Percentiles rank a stretch among this genome's conserved stretches.
Evolutionary conservation across 331 rosid species (phyloP).

Genomic region (Rhamnella rubrinervis): DNA sequence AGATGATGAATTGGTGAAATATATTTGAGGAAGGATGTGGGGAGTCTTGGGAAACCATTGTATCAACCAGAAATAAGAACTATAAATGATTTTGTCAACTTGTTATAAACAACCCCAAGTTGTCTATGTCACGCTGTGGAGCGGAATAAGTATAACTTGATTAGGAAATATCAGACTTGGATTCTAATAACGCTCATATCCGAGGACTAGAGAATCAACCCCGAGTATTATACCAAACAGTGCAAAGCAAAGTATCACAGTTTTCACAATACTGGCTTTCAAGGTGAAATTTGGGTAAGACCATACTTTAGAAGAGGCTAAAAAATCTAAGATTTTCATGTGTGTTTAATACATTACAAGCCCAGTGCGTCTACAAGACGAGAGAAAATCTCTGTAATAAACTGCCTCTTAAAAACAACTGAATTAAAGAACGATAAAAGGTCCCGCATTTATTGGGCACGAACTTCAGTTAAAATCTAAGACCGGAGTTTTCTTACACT

Average conservation of each 20-base stretch:
- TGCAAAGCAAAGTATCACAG: slow-evolving; percentile 17
- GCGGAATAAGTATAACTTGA: slow-evolving; percentile 8
- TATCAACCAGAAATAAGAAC: slow-evolving; percentile 5
- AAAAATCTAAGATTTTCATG: not conserved
- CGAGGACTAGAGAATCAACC: slow-evolving; percentile 4
- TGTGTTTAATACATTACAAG: not conserved
- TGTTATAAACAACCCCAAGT: slow-evolving; percentile 15
- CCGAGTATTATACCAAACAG: slow-evolving; percentile 8
- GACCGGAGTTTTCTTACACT: slow-evolving; percentile 26
- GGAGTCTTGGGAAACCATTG: slow-evolving; percentile 41
- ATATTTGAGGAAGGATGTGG: slow-evolving; percentile 34
- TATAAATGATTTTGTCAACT: not conserved
- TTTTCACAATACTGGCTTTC: slow-evolving; percentile 16
- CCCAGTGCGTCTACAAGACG: slow-evolving; percentile 21
- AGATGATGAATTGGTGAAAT: slow-evolving; percentile 44
- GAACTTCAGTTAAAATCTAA: slow-evolving; percentile 42
- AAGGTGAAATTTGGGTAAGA: slow-evolving; percentile 25
- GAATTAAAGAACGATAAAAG: slow-evolving; percentile 4
- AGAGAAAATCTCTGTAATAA: slow-evolving; percentile 39
- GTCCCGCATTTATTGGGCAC: slow-evolving; percentile 15
- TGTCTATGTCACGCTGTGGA: slow-evolving; percentile 14
- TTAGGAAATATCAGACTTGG: not conserved
- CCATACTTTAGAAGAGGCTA: slow-evolving; percentile 11
- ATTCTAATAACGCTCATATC: slow-evolving; percentile 1
- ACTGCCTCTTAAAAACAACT: slow-evolving; percentile 23